These are phyloP conservation scores for Verbascum thapsus DNA, from an alignment of 257 asterid species.

Conservation along the genomic window DNA sequence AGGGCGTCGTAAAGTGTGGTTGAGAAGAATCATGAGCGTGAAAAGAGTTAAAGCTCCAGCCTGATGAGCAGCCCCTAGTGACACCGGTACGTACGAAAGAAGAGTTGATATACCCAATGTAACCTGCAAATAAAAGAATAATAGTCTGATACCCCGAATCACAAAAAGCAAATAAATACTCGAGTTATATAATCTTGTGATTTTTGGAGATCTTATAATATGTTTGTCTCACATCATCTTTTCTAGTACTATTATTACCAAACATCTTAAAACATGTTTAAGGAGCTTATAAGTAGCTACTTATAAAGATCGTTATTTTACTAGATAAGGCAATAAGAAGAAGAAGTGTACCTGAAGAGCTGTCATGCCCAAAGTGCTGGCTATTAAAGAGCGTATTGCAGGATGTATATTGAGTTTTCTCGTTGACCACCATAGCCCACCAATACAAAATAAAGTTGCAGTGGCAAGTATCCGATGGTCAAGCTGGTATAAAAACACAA, in stretches of 20 bases:
- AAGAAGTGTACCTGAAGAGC: conserved; percentile 72
- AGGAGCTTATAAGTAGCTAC: background rate
- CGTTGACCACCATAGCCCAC: conserved; percentile 76
- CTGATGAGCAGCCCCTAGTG: conserved; percentile 88
- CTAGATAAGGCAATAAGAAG: background rate
- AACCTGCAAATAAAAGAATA: conserved; percentile 50
- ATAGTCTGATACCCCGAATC: background rate
- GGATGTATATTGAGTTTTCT: conserved; percentile 83
- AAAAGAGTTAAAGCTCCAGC: conserved; percentile 96
- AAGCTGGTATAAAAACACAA: conserved; percentile 46
- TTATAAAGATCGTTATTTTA: background rate
- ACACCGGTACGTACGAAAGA: conserved; percentile 78
- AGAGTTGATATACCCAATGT: conserved; percentile 83
- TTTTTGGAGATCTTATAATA: too few relatives aligned
- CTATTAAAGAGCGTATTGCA: conserved; percentile 62
- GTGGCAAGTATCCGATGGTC: conserved; percentile 96
- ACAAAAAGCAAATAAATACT: background rate
- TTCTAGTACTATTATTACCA: too few relatives aligned
- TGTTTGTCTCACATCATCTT: too few relatives aligned
- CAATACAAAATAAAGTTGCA: conserved; percentile 67
- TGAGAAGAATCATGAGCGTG: conserved; percentile 78
- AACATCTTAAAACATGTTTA: too few relatives aligned
- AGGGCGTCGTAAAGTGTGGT: conserved; percentile 86
- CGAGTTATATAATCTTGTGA: too few relatives aligned
- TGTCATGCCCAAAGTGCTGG: conserved; percentile 85